phyloP scores from a whole-genome alignment of 345 rosid genomes.

The Hibiscus trionum region DNA sequence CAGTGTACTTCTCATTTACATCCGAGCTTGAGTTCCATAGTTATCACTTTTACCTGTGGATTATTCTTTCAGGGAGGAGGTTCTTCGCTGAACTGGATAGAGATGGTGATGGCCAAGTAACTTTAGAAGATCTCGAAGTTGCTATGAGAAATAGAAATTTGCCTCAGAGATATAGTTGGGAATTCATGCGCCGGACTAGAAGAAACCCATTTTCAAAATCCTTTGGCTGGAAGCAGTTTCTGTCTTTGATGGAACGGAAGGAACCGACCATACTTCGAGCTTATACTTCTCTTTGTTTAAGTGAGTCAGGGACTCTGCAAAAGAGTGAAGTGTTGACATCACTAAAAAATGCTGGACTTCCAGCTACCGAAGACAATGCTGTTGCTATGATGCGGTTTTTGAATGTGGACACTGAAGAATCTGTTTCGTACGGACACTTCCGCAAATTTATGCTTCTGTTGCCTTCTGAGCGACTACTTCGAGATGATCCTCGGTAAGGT shows the following conservation, averaged over 20 bases:
- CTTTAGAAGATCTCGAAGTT: conserved; percentile 89
- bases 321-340: conserved; percentile 94
- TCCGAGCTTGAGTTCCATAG: background rate
- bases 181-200: conserved; percentile 75
- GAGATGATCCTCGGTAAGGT: conserved; percentile 90
- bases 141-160: conserved; percentile 87
- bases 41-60: background rate
- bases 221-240: conserved; percentile 94
- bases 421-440: conserved; percentile 94
- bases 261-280: conserved; percentile 97
- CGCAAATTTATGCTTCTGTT: conserved; percentile 92
- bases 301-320: conserved; percentile 90
- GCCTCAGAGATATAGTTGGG: conserved; percentile 75
- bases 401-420: conserved; percentile 80
- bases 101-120: conserved; percentile 96
- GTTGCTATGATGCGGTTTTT: conserved; percentile 91
- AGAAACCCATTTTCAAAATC: conserved; percentile 91
- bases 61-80: conserved; percentile 58
- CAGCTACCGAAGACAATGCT: conserved; percentile 94
- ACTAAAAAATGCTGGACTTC: conserved; percentile 82
- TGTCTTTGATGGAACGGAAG: conserved; percentile 95
- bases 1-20: background rate
- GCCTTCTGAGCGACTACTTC: conserved; percentile 74
- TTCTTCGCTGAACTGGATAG: conserved; percentile 95
- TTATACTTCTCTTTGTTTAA: conserved; percentile 82